Conservation (phyloP, 1,139 yeast species). For the Pichia sp. region DNA sequence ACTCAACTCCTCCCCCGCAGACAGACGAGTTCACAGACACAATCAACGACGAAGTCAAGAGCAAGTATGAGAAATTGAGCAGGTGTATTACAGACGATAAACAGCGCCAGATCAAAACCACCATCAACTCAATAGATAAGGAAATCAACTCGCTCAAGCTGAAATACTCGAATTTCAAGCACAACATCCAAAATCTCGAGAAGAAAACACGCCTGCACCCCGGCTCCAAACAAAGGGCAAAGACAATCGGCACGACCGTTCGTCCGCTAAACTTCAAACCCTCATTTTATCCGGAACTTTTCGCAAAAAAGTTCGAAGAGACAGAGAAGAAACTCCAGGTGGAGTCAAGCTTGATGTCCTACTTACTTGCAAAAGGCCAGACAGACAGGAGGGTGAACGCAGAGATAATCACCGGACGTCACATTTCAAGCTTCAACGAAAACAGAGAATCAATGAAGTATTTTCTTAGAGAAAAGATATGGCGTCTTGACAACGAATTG, state of each 20-base stretch:
- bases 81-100: background rate
- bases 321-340: background rate
- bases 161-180: constrained; percentile 1
- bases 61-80: constrained; percentile 6
- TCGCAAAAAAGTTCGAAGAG: background rate
- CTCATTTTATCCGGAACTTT: constrained; percentile 1
- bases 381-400: background rate
- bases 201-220: background rate
- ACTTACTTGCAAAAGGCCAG: background rate
- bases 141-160: background rate
- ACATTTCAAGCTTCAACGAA: constrained; percentile 6
- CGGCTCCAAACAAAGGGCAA: background rate
- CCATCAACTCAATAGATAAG: constrained; percentile 4
- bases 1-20: background rate
- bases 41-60: constrained; percentile 4
- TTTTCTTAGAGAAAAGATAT: constrained; percentile 1
- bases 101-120: background rate
- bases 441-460: constrained; percentile 9
- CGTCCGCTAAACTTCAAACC: constrained; percentile 1
- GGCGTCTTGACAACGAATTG: constrained; percentile 5
- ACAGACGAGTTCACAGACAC: constrained; percentile 6
- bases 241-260: background rate
- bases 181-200: background rate
- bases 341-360: background rate
- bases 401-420: constrained; percentile 1